phyloP scores from a whole-genome alignment of 306 rosid species.

The Vigna mungo region DNA sequence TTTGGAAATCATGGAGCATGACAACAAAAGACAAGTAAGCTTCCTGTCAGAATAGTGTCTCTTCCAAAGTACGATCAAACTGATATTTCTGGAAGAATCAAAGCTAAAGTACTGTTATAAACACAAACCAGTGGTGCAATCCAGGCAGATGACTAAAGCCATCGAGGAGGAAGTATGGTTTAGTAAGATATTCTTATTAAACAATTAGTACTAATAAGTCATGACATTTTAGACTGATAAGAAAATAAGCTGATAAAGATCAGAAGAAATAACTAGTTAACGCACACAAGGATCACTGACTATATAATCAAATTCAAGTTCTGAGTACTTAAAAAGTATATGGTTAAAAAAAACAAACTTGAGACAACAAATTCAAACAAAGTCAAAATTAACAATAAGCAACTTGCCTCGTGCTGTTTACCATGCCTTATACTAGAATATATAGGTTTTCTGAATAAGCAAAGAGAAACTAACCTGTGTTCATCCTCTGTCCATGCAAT shows the following conservation, averaged over 20 bases:
- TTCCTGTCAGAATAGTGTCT: background rate
- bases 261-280: slow-evolving; percentile 12
- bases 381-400: slow-evolving; percentile 36
- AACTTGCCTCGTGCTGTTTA: slow-evolving; percentile 22
- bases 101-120: background rate
- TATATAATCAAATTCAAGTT: slow-evolving; percentile 28
- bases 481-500: slow-evolving; percentile 97
- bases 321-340: slow-evolving; percentile 30
- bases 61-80: background rate
- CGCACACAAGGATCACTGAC: slow-evolving; percentile 5
- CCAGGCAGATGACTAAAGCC: background rate
- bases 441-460: slow-evolving; percentile 2
- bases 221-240: slow-evolving; percentile 11
- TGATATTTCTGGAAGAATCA: background rate
- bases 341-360: slow-evolving; percentile 8
- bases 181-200: slow-evolving; percentile 7
- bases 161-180: background rate
- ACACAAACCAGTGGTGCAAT: background rate
- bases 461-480: slow-evolving; percentile 71
- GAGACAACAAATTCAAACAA: slow-evolving; percentile 15
- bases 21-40: background rate
- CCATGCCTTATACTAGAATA: slow-evolving; percentile 32
- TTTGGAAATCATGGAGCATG: background rate
- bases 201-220: slow-evolving; percentile 16
- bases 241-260: slow-evolving; percentile 33